These are phyloP conservation scores for Apophysomyces variabilis DNA, from an alignment of 371 early-diverging fungal genomes.

Conservation along the genomic window DNA sequence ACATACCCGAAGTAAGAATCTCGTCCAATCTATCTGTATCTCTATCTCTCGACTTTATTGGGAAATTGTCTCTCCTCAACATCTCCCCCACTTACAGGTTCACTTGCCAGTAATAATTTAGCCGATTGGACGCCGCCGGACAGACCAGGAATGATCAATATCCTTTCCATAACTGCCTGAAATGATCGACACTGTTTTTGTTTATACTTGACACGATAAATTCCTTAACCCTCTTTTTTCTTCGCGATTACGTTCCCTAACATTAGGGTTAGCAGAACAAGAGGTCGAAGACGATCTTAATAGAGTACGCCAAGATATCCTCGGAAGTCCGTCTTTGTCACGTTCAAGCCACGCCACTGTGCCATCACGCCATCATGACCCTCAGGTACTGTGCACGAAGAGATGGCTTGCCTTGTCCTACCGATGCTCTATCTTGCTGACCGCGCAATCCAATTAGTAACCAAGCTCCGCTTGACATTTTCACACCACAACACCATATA, in stretches of 20 bases:
- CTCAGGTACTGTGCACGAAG: conserved; percentile 1
- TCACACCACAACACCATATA: not conserved
- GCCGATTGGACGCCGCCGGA: conserved; percentile 33
- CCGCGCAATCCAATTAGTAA: not conserved
- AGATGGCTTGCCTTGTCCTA: not conserved
- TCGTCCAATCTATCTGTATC: not conserved
- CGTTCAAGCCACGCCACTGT: conserved; percentile 11
- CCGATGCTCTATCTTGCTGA: not conserved
- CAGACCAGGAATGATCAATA: conserved; percentile 35
- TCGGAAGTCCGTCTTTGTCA: conserved; percentile 7
- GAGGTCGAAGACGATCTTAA: conserved; percentile 1
- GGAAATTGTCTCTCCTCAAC: no score
- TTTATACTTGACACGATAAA: no score
- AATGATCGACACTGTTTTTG: no score
- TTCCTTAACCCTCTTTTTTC: not conserved
- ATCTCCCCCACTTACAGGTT: conserved; percentile 21
- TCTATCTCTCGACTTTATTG: conserved; percentile 11
- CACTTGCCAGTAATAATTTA: conserved; percentile 42
- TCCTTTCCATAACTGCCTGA: conserved; percentile 22
- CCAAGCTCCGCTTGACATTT: conserved; percentile 2
- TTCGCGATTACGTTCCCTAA: not conserved
- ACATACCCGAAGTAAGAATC: conserved; percentile 20
- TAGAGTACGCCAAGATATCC: conserved; percentile 1
- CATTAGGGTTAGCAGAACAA: conserved; percentile 3
- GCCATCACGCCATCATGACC: conserved; percentile 9